Evolutionary conservation across 2,329 filamentous ascomycete species (phyloP), one percentile per base, ranked within the genome.

Genomic region (Chrysoporthe cubensis): DNA sequence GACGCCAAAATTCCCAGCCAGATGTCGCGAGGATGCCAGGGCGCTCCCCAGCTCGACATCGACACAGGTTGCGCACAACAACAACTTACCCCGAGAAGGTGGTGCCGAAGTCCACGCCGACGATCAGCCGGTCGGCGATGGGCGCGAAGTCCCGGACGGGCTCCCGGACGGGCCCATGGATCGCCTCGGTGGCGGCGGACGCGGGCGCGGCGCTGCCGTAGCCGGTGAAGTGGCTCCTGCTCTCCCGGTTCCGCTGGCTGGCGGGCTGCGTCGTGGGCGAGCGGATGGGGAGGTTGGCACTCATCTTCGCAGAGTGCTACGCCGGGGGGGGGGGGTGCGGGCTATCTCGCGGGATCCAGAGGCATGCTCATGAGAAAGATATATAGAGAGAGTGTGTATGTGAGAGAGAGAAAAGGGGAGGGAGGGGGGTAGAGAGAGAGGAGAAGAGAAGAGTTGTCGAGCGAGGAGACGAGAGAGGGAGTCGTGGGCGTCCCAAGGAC

Each of bases 61-160:
- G 21, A 21, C 44, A 48, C 18, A n/a, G 32, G 50, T 9, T 26
- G 26, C 26, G 26, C 26, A 26, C 26, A 26, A 26, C 26, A 26
- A 42, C n/a, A 43, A 83, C 87, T 81, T 79, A 90, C 88, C 91
- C 91, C 56, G 89, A 92, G 75, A 92, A 94, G 1, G 91, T 94
- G n/a, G 92, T 94, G 16, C 92, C 92, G 80, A 94, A 94, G 76
- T 94, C 92, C 8, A 94, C 88, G 8, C 91, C 92, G 44, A 94
- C 90, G 72, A 94, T 91, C 72, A 93, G 79, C 65, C 89, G 84
- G 75, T 93, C 90, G 71, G 80, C 84, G 59, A 83, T 76, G 13
- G 84, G 80, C 42, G 82, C 78, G 66, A 83, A 80, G 72, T 88
- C 86, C 73, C 83, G 79, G 37, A 81, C 79, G 37, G 85, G 83